phyloP scores from a whole-genome alignment of 495 filamentous ascomycete species.

The Oleoguttula mirabilis region DNA sequence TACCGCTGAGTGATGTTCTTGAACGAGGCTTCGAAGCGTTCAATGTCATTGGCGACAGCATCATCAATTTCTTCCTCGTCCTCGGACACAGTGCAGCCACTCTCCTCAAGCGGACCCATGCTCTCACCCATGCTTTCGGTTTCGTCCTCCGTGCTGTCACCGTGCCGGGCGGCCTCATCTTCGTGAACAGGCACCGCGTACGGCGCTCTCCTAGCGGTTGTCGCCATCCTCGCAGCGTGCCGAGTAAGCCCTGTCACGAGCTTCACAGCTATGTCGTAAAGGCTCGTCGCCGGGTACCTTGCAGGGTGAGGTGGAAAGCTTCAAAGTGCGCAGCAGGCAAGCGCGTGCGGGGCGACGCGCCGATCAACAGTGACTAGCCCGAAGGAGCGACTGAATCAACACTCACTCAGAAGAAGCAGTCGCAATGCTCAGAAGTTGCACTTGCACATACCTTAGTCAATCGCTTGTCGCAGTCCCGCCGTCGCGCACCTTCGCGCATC shows the following conservation, averaged over 20 bases:
- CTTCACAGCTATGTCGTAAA: too few species aligned
- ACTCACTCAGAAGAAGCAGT: too few species aligned
- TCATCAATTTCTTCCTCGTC: conserved; percentile 58
- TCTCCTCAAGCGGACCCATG: conserved; percentile 30
- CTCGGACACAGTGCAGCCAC: conserved; percentile 34
- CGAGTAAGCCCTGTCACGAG: too few species aligned
- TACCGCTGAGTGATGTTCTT: conserved; percentile 70
- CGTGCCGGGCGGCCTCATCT: conserved; percentile 32
- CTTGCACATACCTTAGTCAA: too few species aligned
- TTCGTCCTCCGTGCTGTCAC: conserved; percentile 26
- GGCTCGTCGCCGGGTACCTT: conserved; percentile 13
- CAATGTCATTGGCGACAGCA: conserved; percentile 72
- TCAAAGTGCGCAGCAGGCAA: neutral
- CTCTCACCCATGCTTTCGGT: conserved; percentile 34
- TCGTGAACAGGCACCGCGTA: conserved; percentile 20
- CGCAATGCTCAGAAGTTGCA: too few species aligned
- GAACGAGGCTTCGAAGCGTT: conserved; percentile 66
- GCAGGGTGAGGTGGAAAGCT: conserved; percentile 10
- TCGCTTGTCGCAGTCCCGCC: too few species aligned
- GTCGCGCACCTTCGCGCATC: neutral
- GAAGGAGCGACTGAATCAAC: too few species aligned
- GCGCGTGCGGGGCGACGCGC: neutral
- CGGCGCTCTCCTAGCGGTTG: conserved; percentile 3
- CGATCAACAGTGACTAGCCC: too few species aligned
- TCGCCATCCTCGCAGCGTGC: conserved; percentile 12